Percentiles rank a stretch among this genome's conserved stretches.
Conservation (phyloP, 2,329 filamentous ascomycete genomes). For the Epichloe bromicola region DNA sequence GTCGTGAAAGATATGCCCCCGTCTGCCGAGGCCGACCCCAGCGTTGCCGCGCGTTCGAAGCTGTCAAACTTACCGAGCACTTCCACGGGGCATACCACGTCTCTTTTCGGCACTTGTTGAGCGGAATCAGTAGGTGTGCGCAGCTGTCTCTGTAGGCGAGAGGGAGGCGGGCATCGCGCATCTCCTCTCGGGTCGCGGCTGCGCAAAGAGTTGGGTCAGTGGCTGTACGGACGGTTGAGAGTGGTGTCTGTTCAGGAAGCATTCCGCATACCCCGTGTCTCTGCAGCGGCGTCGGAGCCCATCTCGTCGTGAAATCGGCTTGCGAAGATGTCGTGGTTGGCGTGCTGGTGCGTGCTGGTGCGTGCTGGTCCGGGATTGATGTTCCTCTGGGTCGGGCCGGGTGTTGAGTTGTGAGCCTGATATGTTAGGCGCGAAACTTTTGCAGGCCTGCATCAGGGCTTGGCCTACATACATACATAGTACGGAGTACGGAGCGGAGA, state of each 20-base stretch:
- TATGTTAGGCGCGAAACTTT: slow-evolving; percentile 10
- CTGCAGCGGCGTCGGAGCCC: slow-evolving; percentile 23
- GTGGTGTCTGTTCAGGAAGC: background rate
- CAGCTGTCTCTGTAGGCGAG: slow-evolving; percentile 91
- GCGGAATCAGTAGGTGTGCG: slow-evolving; percentile 83
- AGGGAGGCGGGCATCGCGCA: slow-evolving; percentile 81
- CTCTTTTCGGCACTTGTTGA: slow-evolving; percentile 87
- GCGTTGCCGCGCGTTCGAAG: background rate
- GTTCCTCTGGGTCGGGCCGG: slow-evolving; percentile 15
- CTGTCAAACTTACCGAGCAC: slow-evolving; percentile 60
- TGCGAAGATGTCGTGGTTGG: slow-evolving; percentile 15
- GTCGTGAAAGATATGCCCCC: no score
- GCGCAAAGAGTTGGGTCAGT: slow-evolving; percentile 5
- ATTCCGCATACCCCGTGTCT: slow-evolving; percentile 24
- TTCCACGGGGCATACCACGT: slow-evolving; percentile 96
- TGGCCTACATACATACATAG: no score
- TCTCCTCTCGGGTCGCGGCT: slow-evolving; percentile 80
- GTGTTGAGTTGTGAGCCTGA: slow-evolving; percentile 13
- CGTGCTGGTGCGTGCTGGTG: slow-evolving; percentile 4
- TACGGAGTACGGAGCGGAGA: no score
- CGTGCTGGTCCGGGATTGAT: slow-evolving; percentile 15
- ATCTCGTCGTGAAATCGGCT: slow-evolving; percentile 20
- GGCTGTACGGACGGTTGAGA: background rate
- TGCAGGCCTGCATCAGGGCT: background rate
- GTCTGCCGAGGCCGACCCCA: background rate